A percentile compares a stretch with the other conserved stretches of the same genome.
Evolutionary conservation across 1,284 basidiomycete genomes (phyloP).

Genomic region (Malassezia pachydermatis): DNA sequence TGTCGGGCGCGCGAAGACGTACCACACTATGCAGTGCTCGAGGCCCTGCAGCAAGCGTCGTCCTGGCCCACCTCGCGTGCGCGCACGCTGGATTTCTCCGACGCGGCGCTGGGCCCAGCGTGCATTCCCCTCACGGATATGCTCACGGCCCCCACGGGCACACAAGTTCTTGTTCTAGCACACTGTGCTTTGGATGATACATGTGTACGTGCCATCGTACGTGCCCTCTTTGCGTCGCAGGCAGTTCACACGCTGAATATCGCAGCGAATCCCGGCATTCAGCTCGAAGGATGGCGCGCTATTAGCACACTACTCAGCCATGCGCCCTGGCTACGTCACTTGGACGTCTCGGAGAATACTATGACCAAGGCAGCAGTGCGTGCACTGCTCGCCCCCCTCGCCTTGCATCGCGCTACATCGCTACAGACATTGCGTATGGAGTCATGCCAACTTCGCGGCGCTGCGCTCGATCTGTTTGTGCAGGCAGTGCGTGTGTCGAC

Average conservation of each 20-base stretch:
- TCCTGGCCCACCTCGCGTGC: slow-evolving; percentile 1
- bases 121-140: slow-evolving; percentile 42
- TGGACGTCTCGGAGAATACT: slow-evolving; percentile 78
- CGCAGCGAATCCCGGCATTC: slow-evolving; percentile 73
- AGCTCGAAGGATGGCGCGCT: slow-evolving; percentile 65
- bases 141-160: slow-evolving; percentile 41
- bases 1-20: slow-evolving; percentile 44
- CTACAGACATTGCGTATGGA: slow-evolving; percentile 53
- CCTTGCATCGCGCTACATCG: slow-evolving; percentile 58
- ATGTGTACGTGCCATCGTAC: slow-evolving; percentile 78
- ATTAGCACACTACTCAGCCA: slow-evolving; percentile 69
- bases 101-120: slow-evolving; percentile 32
- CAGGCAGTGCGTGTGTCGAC: slow-evolving; percentile 36
- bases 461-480: slow-evolving; percentile 32
- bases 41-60: slow-evolving; percentile 6
- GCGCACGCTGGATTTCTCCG: slow-evolving; percentile 25
- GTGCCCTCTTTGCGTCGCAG: slow-evolving; percentile 74
- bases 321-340: slow-evolving; percentile 64
- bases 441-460: slow-evolving; percentile 32
- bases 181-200: slow-evolving; percentile 38
- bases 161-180: slow-evolving; percentile 39
- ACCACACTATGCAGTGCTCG: slow-evolving; percentile 14
- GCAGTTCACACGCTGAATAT: slow-evolving; percentile 73
- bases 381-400: slow-evolving; percentile 20
- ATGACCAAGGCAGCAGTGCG: slow-evolving; percentile 64